These are phyloP conservation scores for Schizophyllum commune DNA, from an alignment of 1,284 basidiomycete genomes.

Conservation along the genomic window DNA sequence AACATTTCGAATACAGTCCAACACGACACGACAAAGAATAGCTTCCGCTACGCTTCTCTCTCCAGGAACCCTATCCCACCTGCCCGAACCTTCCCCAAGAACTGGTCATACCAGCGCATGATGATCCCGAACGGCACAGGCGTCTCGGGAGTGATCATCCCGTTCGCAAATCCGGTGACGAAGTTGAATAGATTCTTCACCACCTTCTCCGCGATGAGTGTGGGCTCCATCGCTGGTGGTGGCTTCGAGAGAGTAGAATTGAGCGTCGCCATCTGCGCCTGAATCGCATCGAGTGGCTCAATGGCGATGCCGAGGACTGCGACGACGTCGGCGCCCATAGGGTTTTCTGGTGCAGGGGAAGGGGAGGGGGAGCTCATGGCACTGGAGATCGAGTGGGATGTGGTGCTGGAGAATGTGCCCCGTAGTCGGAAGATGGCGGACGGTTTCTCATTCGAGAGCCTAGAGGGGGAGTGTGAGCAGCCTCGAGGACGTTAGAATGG, in stretches of 20 bases:
- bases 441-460: conserved; percentile 87
- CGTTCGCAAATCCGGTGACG: conserved; percentile 67
- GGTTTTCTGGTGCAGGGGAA: not conserved
- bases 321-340: conserved; percentile 38
- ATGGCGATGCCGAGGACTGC: conserved; percentile 68
- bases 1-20: no score
- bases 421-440: conserved; percentile 87
- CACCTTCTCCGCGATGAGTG: conserved; percentile 51
- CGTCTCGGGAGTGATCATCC: conserved; percentile 49
- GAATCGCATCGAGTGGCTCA: conserved; percentile 56
- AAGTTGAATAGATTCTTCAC: conserved; percentile 81
- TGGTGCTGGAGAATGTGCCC: conserved; percentile 47
- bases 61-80: conserved; percentile 74
- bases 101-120: conserved; percentile 77
- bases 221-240: conserved; percentile 21
- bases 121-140: conserved; percentile 72
- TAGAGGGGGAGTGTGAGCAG: conserved; percentile 21
- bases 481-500: not conserved
- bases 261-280: conserved; percentile 43
- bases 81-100: conserved; percentile 65
- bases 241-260: conserved; percentile 28
- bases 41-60: conserved; percentile 34
- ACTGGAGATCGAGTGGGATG: conserved; percentile 47
- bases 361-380: conserved; percentile 23
- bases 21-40: not conserved